phyloP scores from a whole-genome alignment of 331 rosid genomes.

The Acacia pycnantha region DNA sequence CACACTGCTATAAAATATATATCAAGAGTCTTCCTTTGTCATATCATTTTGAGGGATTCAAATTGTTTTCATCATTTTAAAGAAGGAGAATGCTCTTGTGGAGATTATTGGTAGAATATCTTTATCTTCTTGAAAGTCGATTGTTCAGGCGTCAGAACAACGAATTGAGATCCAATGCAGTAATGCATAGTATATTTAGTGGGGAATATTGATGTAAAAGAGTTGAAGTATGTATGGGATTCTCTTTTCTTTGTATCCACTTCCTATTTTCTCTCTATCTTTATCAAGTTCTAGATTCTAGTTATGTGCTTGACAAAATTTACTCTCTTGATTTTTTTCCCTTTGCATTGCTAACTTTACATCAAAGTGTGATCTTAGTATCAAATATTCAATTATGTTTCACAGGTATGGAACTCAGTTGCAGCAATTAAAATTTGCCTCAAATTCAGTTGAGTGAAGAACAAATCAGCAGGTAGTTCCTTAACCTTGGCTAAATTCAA shows the following conservation, averaged over 20 bases:
- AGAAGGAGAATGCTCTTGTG: slow-evolving; percentile 76
- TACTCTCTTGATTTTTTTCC: slow-evolving; percentile 6
- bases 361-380: neutral
- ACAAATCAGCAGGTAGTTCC: neutral
- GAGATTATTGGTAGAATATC: slow-evolving; percentile 66
- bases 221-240: neutral
- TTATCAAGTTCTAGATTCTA: slow-evolving; percentile 1
- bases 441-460: neutral
- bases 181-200: neutral
- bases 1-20: slow-evolving; percentile 69
- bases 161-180: neutral
- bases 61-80: slow-evolving; percentile 82
- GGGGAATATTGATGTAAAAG: neutral
- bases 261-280: neutral
- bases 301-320: slow-evolving; percentile 15
- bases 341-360: neutral
- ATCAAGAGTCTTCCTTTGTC: slow-evolving; percentile 49
- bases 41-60: slow-evolving; percentile 75
- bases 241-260: neutral
- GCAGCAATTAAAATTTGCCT: neutral
- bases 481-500: neutral
- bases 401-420: neutral
- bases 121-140: neutral
- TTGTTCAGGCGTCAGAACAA: neutral
- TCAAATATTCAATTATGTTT: neutral